phyloP scores from a whole-genome alignment of 2,329 filamentous ascomycete genomes.

The Microdochium paspali region DNA sequence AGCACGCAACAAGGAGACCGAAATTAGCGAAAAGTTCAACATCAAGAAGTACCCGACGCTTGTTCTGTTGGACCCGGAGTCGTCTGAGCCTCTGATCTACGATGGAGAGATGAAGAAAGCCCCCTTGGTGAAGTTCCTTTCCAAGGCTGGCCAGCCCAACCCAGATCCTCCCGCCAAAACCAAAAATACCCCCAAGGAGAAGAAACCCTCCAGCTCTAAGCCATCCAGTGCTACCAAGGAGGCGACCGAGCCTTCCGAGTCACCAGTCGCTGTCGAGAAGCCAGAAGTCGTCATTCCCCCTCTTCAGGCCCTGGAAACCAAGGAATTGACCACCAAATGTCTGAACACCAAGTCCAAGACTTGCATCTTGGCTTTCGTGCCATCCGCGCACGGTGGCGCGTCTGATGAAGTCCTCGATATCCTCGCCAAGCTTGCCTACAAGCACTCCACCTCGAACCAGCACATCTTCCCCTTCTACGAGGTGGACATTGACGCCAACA shows the following conservation, averaged over 20 bases:
- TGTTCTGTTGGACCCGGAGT: conserved; percentile 65
- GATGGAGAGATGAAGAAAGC: conserved; percentile 80
- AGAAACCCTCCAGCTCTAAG: conserved; percentile 31
- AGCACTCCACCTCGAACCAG: conserved; percentile 56
- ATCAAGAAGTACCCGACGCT: conserved; percentile 72
- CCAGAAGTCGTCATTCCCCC: conserved; percentile 46
- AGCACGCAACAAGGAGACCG: conserved; percentile 70
- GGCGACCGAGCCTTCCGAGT: conserved; percentile 26
- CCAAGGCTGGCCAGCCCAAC: conserved; percentile 70
- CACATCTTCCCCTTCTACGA: conserved; percentile 78
- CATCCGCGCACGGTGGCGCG: conserved; percentile 38
- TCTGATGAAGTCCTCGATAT: conserved; percentile 49
- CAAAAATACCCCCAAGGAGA: conserved; percentile 13
- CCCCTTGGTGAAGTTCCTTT: conserved; percentile 72
- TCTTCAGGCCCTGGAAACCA: conserved; percentile 27
- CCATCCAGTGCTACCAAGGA: conserved; percentile 25
- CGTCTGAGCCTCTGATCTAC: conserved; percentile 62
- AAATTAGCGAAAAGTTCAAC: conserved; percentile 62
- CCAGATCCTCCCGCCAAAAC: conserved; percentile 41
- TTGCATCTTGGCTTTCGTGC: conserved; percentile 70
- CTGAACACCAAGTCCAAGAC: conserved; percentile 68
- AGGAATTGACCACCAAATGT: conserved; percentile 61
- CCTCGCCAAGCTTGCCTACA: conserved; percentile 66
- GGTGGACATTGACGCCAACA: conserved; percentile 50
- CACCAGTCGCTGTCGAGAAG: conserved; percentile 29